These are phyloP conservation scores for Fusarium aywerte DNA, from an alignment of 2,329 filamentous ascomycete genomes.

Conservation along the genomic window DNA sequence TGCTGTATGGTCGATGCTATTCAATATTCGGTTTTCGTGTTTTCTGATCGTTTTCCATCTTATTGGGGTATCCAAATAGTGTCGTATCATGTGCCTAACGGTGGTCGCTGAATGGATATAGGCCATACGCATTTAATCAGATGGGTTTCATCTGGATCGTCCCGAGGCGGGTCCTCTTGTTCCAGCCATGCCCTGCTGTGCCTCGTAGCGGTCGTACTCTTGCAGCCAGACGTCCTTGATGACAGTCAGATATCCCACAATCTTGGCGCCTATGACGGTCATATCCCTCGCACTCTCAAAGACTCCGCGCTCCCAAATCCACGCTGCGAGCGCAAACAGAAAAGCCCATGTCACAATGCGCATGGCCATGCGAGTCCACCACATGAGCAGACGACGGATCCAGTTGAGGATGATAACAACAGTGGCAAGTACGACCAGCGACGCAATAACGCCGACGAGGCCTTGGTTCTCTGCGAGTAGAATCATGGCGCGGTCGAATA, in stretches of 20 bases:
- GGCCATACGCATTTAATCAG: not conserved
- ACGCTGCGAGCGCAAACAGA: slow-evolving; percentile 64
- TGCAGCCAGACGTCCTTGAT: slow-evolving; percentile 65
- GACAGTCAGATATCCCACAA: slow-evolving; percentile 60
- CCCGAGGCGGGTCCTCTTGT: slow-evolving; percentile 34
- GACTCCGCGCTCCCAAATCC: slow-evolving; percentile 73
- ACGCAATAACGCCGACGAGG: slow-evolving; percentile 48
- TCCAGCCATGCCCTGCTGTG: slow-evolving; percentile 52
- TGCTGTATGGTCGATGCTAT: slow-evolving; percentile 1
- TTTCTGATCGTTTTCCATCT: slow-evolving; percentile 12
- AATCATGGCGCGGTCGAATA: slow-evolving; percentile 54
- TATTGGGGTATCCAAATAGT: slow-evolving; percentile 30
- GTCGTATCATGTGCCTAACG: slow-evolving; percentile 3
- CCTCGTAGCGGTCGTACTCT: slow-evolving; percentile 69
- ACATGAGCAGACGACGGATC: slow-evolving; percentile 77
- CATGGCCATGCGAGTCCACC: slow-evolving; percentile 76
- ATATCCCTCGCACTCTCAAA: slow-evolving; percentile 72
- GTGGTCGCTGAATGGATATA: not conserved
- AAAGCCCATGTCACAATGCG: slow-evolving; percentile 72
- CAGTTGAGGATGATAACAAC: slow-evolving; percentile 76
- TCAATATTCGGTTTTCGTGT: slow-evolving; percentile 3
- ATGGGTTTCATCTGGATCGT: slow-evolving; percentile 21
- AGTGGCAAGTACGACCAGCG: slow-evolving; percentile 56
- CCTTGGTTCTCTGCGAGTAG: slow-evolving; percentile 52
- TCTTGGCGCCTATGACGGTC: slow-evolving; percentile 55